phyloP scores from a whole-genome alignment of 169 alveolate species.

The Cryptosporidium xiaoi region DNA sequence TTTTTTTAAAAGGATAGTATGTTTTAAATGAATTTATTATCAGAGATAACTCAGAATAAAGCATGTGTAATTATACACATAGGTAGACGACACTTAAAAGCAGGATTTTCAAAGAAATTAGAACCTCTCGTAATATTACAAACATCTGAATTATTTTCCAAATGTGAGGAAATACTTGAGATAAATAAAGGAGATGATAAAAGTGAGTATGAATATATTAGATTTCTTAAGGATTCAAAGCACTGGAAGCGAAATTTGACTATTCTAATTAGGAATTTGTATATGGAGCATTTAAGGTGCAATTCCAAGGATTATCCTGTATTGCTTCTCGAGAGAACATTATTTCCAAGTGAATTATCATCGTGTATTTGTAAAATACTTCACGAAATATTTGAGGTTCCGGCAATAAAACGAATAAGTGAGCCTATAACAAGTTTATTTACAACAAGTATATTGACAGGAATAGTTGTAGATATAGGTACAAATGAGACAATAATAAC shows the following conservation, averaged over 20 bases:
- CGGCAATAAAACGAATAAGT: conserved; percentile 19
- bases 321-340: conserved; percentile 36
- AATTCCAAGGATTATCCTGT: conserved; percentile 70
- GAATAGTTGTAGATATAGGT: conserved; percentile 69
- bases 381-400: conserved; percentile 11
- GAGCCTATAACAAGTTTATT: conserved; percentile 52
- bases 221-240: conserved; percentile 14
- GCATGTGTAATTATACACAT: conserved; percentile 17
- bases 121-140: conserved; percentile 58
- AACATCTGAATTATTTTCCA: conserved; percentile 10
- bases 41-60: neutral
- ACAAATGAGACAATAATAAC: conserved; percentile 48
- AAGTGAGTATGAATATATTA: conserved; percentile 8
- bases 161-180: conserved; percentile 45
- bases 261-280: conserved; percentile 22
- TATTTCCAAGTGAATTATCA: conserved; percentile 43
- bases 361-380: conserved; percentile 8
- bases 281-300: conserved; percentile 32
- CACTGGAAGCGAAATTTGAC: conserved; percentile 46
- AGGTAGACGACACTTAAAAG: conserved; percentile 64
- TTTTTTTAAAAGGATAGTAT: too few species aligned
- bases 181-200: neutral
- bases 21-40: too few species aligned
- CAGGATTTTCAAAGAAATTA: conserved; percentile 47
- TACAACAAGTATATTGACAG: conserved; percentile 46